phyloP scores from a whole-genome alignment of 805 yeast genomes.

The Candida fluviatilis region DNA sequence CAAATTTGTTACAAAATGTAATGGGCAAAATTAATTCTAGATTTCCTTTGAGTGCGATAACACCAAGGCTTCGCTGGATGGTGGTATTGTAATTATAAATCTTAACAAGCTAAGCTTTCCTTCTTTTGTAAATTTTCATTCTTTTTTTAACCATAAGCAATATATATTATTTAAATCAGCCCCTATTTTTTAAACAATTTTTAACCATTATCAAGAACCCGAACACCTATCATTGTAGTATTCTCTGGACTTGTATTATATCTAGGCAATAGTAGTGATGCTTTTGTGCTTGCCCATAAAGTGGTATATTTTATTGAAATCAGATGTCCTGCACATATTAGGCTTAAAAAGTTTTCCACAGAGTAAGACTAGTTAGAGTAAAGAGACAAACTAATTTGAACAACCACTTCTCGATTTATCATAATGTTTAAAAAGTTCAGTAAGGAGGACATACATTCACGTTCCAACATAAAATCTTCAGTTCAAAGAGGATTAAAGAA shows the following conservation, averaged over 20 bases:
- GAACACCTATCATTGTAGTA: too few relatives aligned
- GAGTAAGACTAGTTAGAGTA: too few relatives aligned
- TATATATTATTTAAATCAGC: too few relatives aligned
- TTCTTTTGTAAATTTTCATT: not conserved
- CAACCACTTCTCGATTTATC: too few relatives aligned
- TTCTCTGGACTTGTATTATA: too few relatives aligned
- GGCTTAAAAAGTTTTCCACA: not conserved
- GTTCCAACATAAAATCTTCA: constrained; percentile 89
- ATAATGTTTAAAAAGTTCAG: constrained; percentile 61
- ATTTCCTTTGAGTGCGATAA: constrained; percentile 45
- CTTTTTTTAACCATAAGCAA: not conserved
- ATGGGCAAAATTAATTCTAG: constrained; percentile 37
- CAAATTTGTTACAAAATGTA: constrained; percentile 14
- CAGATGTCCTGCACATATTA: not conserved
- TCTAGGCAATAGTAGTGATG: too few relatives aligned
- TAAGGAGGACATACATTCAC: constrained; percentile 82
- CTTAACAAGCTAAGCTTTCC: constrained; percentile 24
- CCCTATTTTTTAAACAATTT: too few relatives aligned
- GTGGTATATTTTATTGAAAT: too few relatives aligned
- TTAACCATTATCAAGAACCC: too few relatives aligned
- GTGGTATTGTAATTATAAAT: constrained; percentile 45
- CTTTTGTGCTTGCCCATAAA: too few relatives aligned
- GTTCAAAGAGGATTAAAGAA: constrained; percentile 86
- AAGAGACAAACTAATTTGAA: too few relatives aligned
- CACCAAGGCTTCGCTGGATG: constrained; percentile 36